Conservation (phyloP, 306 rosid genomes). For the Cicer chorassanicum region DNA sequence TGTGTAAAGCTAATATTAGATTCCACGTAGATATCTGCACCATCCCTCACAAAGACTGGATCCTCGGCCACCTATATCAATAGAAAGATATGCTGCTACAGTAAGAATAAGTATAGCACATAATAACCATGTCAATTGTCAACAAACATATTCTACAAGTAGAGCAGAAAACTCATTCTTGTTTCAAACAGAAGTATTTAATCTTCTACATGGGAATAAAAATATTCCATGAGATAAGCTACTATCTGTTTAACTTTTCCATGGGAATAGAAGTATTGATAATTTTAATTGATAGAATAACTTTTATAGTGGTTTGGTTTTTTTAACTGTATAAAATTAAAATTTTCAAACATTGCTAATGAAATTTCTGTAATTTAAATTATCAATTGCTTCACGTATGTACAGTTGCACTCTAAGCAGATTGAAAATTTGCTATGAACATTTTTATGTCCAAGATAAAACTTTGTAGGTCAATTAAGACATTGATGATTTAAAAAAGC, state of each 20-base stretch:
- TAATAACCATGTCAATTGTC: constrained; percentile 22
- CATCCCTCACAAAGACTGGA: constrained; percentile 78
- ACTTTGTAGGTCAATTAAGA: too few species aligned
- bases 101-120: constrained; percentile 34
- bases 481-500: too few species aligned
- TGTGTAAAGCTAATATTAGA: constrained; percentile 95
- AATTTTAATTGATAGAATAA: too few species aligned
- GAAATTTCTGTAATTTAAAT: too few species aligned
- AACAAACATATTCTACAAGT: constrained; percentile 1
- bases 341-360: too few species aligned
- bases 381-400: too few species aligned
- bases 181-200: constrained; percentile 18
- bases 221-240: constrained; percentile 1
- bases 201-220: constrained; percentile 5
- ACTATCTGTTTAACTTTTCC: not conserved
- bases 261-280: too few species aligned
- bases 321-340: too few species aligned
- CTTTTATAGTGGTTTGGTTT: too few species aligned
- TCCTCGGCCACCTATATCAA: constrained; percentile 79
- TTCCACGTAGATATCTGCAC: constrained; percentile 88
- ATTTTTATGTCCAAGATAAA: too few species aligned
- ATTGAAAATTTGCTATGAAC: too few species aligned
- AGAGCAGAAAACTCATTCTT: constrained; percentile 27
- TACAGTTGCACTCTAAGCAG: too few species aligned
- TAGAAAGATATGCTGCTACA: constrained; percentile 43